Percentiles rank a stretch among this genome's conserved stretches.
Evolutionary conservation across 2,329 filamentous ascomycete genomes (phyloP).

Genomic region (Microdochium bolleyi): DNA sequence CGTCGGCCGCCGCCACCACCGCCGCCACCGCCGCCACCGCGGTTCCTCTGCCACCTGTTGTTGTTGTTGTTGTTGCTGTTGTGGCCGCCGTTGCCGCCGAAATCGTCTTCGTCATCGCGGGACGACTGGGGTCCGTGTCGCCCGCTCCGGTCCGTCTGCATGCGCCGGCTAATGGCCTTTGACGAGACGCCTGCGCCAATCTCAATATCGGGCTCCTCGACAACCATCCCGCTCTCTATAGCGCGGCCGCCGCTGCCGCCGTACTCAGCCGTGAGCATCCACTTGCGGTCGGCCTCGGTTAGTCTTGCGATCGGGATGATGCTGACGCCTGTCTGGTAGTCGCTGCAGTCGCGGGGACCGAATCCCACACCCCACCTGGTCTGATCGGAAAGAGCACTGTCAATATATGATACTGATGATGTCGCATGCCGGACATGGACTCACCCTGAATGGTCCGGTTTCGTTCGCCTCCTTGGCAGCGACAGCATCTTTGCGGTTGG

Average conservation of each 20-base stretch:
- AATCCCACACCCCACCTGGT: slow-evolving; percentile 98
- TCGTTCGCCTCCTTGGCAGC: slow-evolving; percentile 84
- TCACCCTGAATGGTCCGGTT: slow-evolving; percentile 63
- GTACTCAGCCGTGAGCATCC: slow-evolving; percentile 90
- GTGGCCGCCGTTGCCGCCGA: no score
- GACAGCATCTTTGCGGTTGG: slow-evolving; percentile 78
- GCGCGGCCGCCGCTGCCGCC: slow-evolving; percentile 81
- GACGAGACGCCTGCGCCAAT: slow-evolving; percentile 96
- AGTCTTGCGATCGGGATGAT: slow-evolving; percentile 87
- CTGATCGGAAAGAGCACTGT: slow-evolving; percentile 30
- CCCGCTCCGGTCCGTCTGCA: slow-evolving; percentile 61
- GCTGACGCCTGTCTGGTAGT: slow-evolving; percentile 87
- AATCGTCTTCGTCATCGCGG: slow-evolving; percentile 27
- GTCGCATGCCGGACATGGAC: slow-evolving; percentile 16
- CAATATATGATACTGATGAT: slow-evolving; percentile 4
- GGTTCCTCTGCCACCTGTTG: slow-evolving; percentile 18
- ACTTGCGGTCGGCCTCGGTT: slow-evolving; percentile 94
- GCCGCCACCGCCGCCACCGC: slow-evolving; percentile 4
- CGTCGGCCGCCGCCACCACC: slow-evolving; percentile 10
- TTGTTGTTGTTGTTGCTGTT: slow-evolving; percentile 19
- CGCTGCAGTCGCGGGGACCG: slow-evolving; percentile 91
- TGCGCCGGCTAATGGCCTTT: slow-evolving; percentile 68
- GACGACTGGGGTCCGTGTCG: slow-evolving; percentile 57
- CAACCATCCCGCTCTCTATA: slow-evolving; percentile 76
- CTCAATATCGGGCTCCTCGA: slow-evolving; percentile 97